Evolutionary conservation across 371 early-diverging fungal genomes (phyloP), one percentile per base, ranked within the genome.

Genomic region (Rhizomucor pusillus): DNA sequence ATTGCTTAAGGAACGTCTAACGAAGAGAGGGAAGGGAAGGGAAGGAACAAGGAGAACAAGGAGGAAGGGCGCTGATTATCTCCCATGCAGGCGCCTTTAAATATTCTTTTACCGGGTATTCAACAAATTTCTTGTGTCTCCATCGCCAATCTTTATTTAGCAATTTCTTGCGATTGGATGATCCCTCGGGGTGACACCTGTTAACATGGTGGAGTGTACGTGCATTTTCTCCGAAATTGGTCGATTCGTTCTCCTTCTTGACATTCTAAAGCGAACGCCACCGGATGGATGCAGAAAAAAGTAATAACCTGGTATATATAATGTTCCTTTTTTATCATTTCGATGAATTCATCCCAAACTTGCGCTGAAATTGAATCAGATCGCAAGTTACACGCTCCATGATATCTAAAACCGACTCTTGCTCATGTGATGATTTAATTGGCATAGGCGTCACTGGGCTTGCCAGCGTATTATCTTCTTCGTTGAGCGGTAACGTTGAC

Each of bases 331-430:
- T 29, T 29, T 29, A 29, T 29, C 29, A 7, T 29, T 29, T 29
- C 29, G 29, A n/a, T n/a, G n/a, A 5, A 7, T 7, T 7, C 29
- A 35, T 29, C 13, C 58, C 63, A 68, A 70, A 73, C 64, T 63
- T 67, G 41, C 59, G 63, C 47, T 78, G 73, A 45, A 78, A 78
- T 18, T 60, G 62, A 23, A 78, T 50, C 52, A 78, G 29, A 33
- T 74, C 75, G 13, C 57, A 60, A 0, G 75, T 66, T 9, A 78
- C 57, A 35, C 64, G 69, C 47, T 72, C 60, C 63, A 74, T 72
- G 44, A 66, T 66, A 16, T 74, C 78, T 45, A 71, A 36, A 4
- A 71, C 54, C 1, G 72, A 66, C 41, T 62, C 59, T 33, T 60
- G 62, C 14, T 52, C 52, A 9, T 39, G 48, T 35, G 36, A n/a